Evolutionary conservation across 345 rosid genomes (phyloP), one percentile per base, ranked within the genome.

Genomic region (Eucalyptus sp.): DNA sequence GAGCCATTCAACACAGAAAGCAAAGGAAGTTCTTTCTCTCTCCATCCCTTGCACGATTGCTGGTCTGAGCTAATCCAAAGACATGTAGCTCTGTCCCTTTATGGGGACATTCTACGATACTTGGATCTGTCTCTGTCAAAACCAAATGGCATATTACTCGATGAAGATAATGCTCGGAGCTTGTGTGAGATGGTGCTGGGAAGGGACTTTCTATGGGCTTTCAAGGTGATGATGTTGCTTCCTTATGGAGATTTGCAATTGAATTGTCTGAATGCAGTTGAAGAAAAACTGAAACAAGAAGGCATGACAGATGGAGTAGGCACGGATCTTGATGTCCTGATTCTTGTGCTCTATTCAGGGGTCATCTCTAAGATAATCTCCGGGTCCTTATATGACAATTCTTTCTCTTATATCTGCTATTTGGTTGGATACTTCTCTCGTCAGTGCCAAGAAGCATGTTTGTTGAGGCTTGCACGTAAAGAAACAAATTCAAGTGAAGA

Each of bases 11-110:
- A 92, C 89, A 94, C 92, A 89, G 96, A 92, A 64, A 90, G 91
- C 88, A 89, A 89, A 87, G 91, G 87, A 43, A 87, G 68, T n/a
- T 88, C 93, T 8, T 83, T 64, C 68, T 88, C 90, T 12, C 66
- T 94, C 88, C 98, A 98, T 92, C 99, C 98, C 44, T 92, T 97
- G 79, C 99, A 97, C 87, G 80, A 89, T 13, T 98, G 99, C 89
- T 98, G 99, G 99, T 88, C 89, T 62, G 96, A 91, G 92, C 91
- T 95, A 25, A 93, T 97, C 91, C 91, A 86, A 90, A 94, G 92
- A 84, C 89, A 93, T 41, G 85, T 93, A 31, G 60, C 92, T 29
- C 86, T 89, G 52, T 88, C 93, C 68, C 92, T 86, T 62, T 90
- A 92, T 25, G 90, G 91, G 88, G 93, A 94, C 71, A 92, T 94